Percentiles rank a stretch among this genome's conserved stretches.
These are phyloP conservation scores for Ilyonectria mors-panacis DNA, from an alignment of 2,329 filamentous ascomycete genomes.

Conservation along the genomic window DNA sequence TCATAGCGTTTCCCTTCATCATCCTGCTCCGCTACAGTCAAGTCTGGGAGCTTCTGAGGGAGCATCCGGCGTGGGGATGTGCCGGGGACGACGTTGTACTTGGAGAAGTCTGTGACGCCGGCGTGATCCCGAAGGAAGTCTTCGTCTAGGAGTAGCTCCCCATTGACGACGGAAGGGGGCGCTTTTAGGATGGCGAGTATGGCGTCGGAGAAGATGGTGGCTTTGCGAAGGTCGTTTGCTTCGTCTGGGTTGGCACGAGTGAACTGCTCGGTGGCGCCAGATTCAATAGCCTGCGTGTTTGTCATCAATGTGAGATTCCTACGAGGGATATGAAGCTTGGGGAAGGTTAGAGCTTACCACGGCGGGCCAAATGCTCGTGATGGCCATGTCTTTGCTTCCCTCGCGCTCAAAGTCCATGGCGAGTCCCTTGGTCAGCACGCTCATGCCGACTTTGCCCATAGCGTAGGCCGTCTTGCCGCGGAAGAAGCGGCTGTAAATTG, in stretches of 20 bases:
- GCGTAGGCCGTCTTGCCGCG: slow-evolving; percentile 89
- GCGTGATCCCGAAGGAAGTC: slow-evolving; percentile 79
- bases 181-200: slow-evolving; percentile 79
- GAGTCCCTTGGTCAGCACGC: slow-evolving; percentile 83
- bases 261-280: slow-evolving; percentile 76
- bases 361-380: slow-evolving; percentile 88
- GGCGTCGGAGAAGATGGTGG: slow-evolving; percentile 85
- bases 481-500: slow-evolving; percentile 89
- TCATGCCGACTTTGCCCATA: slow-evolving; percentile 85
- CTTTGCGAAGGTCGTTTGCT: slow-evolving; percentile 73
- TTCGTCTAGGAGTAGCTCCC: slow-evolving; percentile 81
- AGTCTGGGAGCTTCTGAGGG: slow-evolving; percentile 77
- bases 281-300: slow-evolving; percentile 73
- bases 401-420: slow-evolving; percentile 85
- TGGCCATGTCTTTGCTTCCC: slow-evolving; percentile 76
- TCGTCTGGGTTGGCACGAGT: slow-evolving; percentile 61
- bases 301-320: slow-evolving; percentile 11
- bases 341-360: slow-evolving; percentile 63
- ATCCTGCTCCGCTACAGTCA: slow-evolving; percentile 83
- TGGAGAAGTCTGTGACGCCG: slow-evolving; percentile 78
- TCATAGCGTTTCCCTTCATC: slow-evolving; percentile 83
- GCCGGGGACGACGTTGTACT: slow-evolving; percentile 79
- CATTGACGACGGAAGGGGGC: slow-evolving; percentile 75
- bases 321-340: background rate
- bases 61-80: slow-evolving; percentile 80